Evolutionary conservation across 139 green algal genomes (phyloP).

Genomic region (Volvox africanus): DNA sequence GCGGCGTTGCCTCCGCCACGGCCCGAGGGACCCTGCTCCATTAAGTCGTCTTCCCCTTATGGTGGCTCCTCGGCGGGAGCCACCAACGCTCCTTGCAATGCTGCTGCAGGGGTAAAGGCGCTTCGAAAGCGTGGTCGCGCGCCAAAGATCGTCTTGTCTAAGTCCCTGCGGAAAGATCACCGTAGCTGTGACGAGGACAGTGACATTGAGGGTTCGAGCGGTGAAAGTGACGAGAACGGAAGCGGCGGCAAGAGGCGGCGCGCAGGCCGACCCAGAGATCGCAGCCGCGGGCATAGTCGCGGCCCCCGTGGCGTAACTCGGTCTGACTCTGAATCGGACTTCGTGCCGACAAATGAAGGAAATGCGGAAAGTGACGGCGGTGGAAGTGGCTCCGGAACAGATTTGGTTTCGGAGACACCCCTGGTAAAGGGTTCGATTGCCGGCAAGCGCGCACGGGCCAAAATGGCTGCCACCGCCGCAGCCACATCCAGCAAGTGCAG

Average conservation of each 20-base stretch:
- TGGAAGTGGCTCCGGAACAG: neutral
- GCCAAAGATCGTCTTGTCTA: neutral
- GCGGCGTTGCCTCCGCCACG: neutral
- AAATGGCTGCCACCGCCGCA: neutral
- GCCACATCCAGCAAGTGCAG: neutral
- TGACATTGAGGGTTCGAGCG: neutral
- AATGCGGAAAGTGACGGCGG: neutral
- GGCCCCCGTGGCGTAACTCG: neutral
- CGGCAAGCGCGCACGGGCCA: neutral
- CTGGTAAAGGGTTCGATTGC: neutral
- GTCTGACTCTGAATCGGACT: constrained; percentile 24
- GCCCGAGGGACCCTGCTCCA: neutral
- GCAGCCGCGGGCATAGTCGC: neutral
- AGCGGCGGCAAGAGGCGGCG: neutral
- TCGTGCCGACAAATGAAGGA: neutral
- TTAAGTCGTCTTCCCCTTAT: neutral
- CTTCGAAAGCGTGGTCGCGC: neutral
- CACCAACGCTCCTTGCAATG: neutral
- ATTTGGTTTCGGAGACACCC: neutral
- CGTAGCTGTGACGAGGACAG: neutral
- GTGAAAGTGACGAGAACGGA: neutral
- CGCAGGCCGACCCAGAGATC: neutral
- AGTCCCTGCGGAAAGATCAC: neutral
- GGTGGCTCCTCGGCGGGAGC: neutral
- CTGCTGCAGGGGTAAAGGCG: neutral